Conservation (phyloP, 768 basidiomycete species). For the Russula griseocarnosa region DNA sequence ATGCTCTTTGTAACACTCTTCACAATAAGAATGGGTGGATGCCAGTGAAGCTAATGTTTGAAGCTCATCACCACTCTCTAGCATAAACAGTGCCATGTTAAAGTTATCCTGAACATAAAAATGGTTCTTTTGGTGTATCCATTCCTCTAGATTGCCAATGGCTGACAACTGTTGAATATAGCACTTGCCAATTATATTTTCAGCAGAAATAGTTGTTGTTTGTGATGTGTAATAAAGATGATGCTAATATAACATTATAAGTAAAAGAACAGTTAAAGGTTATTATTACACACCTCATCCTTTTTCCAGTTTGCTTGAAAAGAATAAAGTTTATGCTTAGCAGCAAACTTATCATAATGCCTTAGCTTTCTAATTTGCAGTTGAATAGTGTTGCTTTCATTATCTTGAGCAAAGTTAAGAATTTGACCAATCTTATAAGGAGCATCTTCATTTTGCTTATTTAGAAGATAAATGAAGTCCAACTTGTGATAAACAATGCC, state of each 20-base stretch:
- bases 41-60: neutral
- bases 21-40: conserved; percentile 39
- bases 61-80: neutral
- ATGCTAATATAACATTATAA: conserved; percentile 29
- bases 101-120: conserved; percentile 32
- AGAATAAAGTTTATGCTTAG: conserved; percentile 14
- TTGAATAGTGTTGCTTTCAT: conserved; percentile 30
- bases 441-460: conserved; percentile 31
- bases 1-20: conserved; percentile 39
- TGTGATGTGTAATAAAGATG: conserved; percentile 42
- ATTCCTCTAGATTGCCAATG: conserved; percentile 35
- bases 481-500: conserved; percentile 50
- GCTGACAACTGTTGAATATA: conserved; percentile 43
- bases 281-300: conserved; percentile 17
- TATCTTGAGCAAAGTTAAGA: conserved; percentile 35
- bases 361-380: conserved; percentile 43
- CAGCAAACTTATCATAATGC: conserved; percentile 44
- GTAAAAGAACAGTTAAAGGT: neutral
- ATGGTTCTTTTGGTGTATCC: conserved; percentile 56
- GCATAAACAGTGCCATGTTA: neutral
- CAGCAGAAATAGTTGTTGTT: conserved; percentile 32
- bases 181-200: conserved; percentile 52
- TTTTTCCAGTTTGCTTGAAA: conserved; percentile 8
- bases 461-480: conserved; percentile 58
- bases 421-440: conserved; percentile 58